Conservation (phyloP, 1,284 basidiomycete species). For the Heterobasidion annosum region DNA sequence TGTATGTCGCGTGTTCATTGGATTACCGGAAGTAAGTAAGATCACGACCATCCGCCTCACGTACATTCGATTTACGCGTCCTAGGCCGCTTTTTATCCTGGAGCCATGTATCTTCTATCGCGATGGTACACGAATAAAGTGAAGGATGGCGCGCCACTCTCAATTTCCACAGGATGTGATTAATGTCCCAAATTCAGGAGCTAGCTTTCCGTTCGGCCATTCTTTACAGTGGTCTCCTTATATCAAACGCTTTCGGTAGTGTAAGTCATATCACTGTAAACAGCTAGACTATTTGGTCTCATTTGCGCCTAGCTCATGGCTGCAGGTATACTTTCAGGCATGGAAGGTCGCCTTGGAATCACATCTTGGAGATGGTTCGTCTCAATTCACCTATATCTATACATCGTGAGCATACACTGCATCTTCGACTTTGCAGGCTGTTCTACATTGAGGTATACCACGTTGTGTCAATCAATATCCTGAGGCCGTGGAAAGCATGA, state of each 20-base stretch:
- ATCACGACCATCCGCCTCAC: neutral
- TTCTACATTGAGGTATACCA: conserved; percentile 48
- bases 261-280: conserved; percentile 25
- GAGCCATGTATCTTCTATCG: conserved; percentile 51
- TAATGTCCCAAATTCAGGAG: conserved; percentile 29
- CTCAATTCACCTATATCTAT: conserved; percentile 7
- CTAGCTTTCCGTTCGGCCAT: conserved; percentile 62
- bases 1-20: conserved; percentile 52
- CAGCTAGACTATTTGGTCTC: neutral
- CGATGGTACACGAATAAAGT: conserved; percentile 62
- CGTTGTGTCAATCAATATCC: no score
- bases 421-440: conserved; percentile 26
- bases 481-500: no score
- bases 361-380: conserved; percentile 61
- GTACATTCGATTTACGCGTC: neutral
- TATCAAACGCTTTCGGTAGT: conserved; percentile 71
- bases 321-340: conserved; percentile 58
- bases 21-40: conserved; percentile 43
- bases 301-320: conserved; percentile 42
- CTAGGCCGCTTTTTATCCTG: conserved; percentile 56
- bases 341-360: conserved; percentile 62
- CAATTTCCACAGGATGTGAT: neutral
- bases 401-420: neutral
- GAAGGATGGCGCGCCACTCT: neutral
- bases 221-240: conserved; percentile 60